Evolutionary conservation across 306 rosid species (phyloP).

Genomic region (Arachis hypogaea): DNA sequence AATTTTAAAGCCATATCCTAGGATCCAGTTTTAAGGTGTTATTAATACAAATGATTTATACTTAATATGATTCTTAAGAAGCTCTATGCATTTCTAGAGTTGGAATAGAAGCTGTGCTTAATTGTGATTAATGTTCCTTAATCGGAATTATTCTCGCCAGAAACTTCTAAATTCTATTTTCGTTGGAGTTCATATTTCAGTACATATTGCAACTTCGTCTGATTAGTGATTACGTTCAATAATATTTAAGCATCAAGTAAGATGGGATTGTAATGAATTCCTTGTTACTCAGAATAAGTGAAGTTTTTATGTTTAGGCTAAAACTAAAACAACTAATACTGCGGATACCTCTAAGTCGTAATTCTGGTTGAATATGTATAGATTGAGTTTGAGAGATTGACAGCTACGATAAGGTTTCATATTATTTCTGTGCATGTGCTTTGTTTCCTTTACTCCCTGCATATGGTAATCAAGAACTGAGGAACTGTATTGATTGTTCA

Average conservation of each 20-base stretch:
- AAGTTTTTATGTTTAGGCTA: neutral
- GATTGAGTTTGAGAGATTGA: neutral
- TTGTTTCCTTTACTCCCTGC: conserved; percentile 3
- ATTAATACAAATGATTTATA: neutral
- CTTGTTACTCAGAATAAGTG: neutral
- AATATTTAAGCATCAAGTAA: neutral
- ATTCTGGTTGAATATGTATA: conserved; percentile 1
- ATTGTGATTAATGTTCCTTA: neutral
- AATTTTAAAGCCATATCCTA: neutral
- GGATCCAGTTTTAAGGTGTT: neutral
- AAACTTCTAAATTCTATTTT: neutral
- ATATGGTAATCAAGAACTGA: neutral
- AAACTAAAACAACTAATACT: neutral
- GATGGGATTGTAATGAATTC: neutral
- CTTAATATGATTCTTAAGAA: conserved; percentile 23
- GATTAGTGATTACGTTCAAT: neutral
- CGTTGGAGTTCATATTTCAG: conserved; percentile 13
- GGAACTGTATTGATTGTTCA: conserved; percentile 8
- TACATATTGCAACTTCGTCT: neutral
- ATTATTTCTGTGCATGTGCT: neutral
- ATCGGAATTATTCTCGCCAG: neutral
- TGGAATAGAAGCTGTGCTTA: neutral
- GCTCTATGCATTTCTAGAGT: neutral
- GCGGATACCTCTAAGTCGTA: conserved; percentile 19
- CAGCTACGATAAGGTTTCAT: neutral